phyloP scores from a whole-genome alignment of 495 filamentous ascomycete genomes.

The Rhizodiscina lignyota region DNA sequence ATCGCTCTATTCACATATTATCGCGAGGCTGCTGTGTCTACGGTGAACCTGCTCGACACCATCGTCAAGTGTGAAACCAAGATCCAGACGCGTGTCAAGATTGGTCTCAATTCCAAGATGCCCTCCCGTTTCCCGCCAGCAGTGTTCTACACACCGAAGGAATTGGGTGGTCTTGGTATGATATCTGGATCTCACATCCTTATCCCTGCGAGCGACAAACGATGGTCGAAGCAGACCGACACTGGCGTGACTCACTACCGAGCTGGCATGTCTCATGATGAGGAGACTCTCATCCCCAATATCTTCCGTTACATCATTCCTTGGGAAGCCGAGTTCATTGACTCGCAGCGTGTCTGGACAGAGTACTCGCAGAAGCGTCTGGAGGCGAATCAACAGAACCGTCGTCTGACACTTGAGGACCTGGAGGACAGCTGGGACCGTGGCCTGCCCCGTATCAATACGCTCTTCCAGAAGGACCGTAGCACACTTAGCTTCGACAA shows the following conservation, averaged over 20 bases:
- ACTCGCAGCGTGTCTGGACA: constrained; percentile 97
- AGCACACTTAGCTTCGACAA: constrained; percentile 98
- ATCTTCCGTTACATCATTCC: constrained; percentile 99
- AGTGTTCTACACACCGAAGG: constrained; percentile 98
- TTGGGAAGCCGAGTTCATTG: constrained; percentile 98
- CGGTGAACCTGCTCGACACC: constrained; percentile 86
- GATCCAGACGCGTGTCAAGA: constrained; percentile 98
- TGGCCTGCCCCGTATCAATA: constrained; percentile 96
- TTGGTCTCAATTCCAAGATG: constrained; percentile 99
- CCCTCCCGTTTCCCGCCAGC: constrained; percentile 97
- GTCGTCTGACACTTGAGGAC: constrained; percentile 88
- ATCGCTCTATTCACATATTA: constrained; percentile 99
- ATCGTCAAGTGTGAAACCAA: constrained; percentile 99
- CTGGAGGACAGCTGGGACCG: constrained; percentile 98
- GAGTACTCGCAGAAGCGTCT: constrained; percentile 97
- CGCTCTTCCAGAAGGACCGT: constrained; percentile 96
- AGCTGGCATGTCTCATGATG: constrained; percentile 95
- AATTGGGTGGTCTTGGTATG: constrained; percentile 96
- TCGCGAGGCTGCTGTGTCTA: constrained; percentile 94
- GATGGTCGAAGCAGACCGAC: constrained; percentile 97
- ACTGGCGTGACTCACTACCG: constrained; percentile 95
- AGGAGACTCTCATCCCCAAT: constrained; percentile 94
- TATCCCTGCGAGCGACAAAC: constrained; percentile 94
- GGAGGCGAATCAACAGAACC: constrained; percentile 95
- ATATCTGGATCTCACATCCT: constrained; percentile 97